Base-by-base conservation (phyloP, 805 yeast species). In the Candida insectorum region DNA sequence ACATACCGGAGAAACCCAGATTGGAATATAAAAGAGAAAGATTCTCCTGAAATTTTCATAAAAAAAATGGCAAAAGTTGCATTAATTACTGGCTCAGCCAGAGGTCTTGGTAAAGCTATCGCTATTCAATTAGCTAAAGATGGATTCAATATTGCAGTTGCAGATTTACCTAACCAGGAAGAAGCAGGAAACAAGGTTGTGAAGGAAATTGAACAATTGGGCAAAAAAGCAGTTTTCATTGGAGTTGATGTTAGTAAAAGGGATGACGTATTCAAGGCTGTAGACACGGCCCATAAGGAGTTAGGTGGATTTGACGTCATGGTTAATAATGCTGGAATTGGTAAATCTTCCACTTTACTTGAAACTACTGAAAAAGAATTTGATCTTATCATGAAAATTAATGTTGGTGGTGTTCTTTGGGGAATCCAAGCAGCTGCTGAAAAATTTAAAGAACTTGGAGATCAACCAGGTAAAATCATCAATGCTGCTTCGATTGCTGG, bases 401-500 rank as follows among this genome's bases (percentile, higher is more conserved):
- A 41, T 25, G 31, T 44, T 4, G 31, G 31, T 12, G 40, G 43
- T 15, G 35, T 31, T 11, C 37, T 39, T 20, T 31, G 32, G 15
- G 20, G 38, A 8, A 31, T 30, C 22, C 26, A 31, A 21, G 24
- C 28, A 3, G 46, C 39, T 10, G 24, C 10, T 28, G 26, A 12
- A 14, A 15, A 31, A 11, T 27, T 15, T 23, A 19, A 27, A 15
- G 49, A 52, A 33, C 24, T 17, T 16, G 24, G 22, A n/a, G 22
- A 24, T 10, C 21, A 22, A 24, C 25, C 17, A 12, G 68, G 69
- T 21, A 64, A 62, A 29, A 60, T 65, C 38, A 60, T 65, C 34
- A 55, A 54, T 31, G 58, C 62, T 6, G 48, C 56, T 17, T 62
- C 69, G 3, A 54, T 57, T 27, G 64, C 57, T 12, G 60, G 62